Evolutionary conservation across 2,329 filamentous ascomycete species (phyloP), one percentile per base, ranked within the genome.

Genomic region (Penicillium polonicum): DNA sequence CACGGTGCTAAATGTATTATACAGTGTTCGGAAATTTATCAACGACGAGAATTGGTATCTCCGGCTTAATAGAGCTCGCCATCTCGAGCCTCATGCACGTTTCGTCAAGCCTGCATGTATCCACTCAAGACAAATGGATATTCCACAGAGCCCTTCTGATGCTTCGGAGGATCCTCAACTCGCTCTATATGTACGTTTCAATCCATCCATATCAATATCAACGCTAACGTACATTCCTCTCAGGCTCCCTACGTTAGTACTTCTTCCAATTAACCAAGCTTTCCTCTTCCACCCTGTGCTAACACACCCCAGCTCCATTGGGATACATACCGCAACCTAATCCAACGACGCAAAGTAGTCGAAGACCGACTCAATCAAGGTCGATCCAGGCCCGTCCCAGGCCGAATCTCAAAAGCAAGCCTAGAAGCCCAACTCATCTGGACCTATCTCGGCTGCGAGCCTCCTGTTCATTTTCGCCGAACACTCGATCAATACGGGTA

Each of bases 401-500:
- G 77, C 31, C 76, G 80, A 0, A 78, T 88, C 7, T 81, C 81
- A 0, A 78, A 81, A 25, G 77, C 82, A 0, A 80, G 82, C 0
- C 70, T 86, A 0, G 85, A 88, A 62, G 70, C 82, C 7, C 81
- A 84, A 48, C 78, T 87, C 3, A 82, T 88, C 4, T 88, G 85
- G 85, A 80, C 85, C 62, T 87, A 81, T 56, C 75, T 88, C 0
- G 83, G 83, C 0, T 79, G 82, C 41, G 84, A 88, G 42, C 84
- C 83, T 0, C 85, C 85, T 0, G 73, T 88, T 1, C 86, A 88
- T 65, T 81, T 82, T 36, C 80, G 85, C 1, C 78, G 85, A 6
- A 87, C 85, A 0, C 67, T 88, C 5, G 85, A 88, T 57, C 85
- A 88, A 62, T 88, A 81, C 55, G 84, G 83, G 0, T 87, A 88